Evolutionary conservation across 805 yeast genomes (phyloP), one percentile per base, ranked within the genome.

Genomic region (Cyberlindnera mycetangii): DNA sequence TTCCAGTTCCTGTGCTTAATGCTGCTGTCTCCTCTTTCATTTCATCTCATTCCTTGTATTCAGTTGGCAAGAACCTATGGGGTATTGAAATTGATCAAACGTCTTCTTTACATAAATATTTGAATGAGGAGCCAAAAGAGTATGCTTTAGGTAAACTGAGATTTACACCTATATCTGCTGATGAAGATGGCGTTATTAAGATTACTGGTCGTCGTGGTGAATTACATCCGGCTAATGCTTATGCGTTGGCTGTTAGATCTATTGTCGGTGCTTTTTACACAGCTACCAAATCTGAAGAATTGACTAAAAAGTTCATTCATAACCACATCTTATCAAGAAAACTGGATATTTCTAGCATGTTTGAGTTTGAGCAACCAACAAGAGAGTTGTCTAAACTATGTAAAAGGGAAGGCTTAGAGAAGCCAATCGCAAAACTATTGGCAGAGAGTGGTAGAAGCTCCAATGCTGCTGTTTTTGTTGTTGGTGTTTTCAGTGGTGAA

Each of bases 401-500:
- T 59, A 82, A 79, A 44, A 80, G 90, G 51, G 85, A 90, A 60
- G 77, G 79, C 12, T 72, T 92, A 52, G 76, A 76, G 40, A 75
- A 78, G 17, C 97, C 97, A 22, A 76, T 85, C 5, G 82, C 89
- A 37, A 81, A 95, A 61, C 74, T 93, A 47, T 70, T 93, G 44
- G 90, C 96, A 27, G 99, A 93, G 67, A 85, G 96, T 22, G 99
- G 99, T 64, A 79, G 99, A 66, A 71, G 74, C 57, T 80, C 96
- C 3, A 75, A 78, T 47, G 80, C 85, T 37, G 95, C 99, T 19
- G 83, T 89, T 31, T 93, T 79, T 55, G 85, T 92, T 12, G 95
- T 92, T 27, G 98, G 97, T 40, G 93, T 88, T 1, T 93, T 89
- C 65, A 74, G 85, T 46, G 98, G 97, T 28, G 72, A 74, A 12